A percentile compares a stretch with the other conserved stretches of the same genome.
phyloP scores from a whole-genome alignment of 2,329 filamentous ascomycete species.

The Furcasterigmium furcatum region DNA sequence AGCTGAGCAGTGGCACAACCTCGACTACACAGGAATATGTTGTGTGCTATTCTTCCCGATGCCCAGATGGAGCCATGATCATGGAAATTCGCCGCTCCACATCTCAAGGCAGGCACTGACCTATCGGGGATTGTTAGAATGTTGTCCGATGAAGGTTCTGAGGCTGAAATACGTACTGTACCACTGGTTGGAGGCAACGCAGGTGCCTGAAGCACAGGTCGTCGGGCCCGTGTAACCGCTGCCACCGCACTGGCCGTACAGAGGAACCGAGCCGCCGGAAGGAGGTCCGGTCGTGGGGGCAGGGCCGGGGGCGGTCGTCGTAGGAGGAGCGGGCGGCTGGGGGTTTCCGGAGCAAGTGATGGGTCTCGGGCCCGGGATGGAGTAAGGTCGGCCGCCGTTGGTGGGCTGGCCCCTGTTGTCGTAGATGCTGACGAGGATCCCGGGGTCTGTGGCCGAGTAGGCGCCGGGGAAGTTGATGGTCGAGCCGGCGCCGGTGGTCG shows the following conservation, averaged over 20 bases:
- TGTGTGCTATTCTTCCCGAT: too few species aligned
- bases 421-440: constrained; percentile 25
- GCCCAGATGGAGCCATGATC: too few species aligned
- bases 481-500: constrained; percentile 8
- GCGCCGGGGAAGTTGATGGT: constrained; percentile 21
- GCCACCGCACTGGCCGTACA: constrained; percentile 19
- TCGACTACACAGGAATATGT: too few species aligned
- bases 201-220: constrained; percentile 19
- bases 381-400: constrained; percentile 22
- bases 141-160: too few species aligned
- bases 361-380: constrained; percentile 26
- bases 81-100: too few species aligned
- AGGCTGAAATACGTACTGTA: constrained; percentile 23
- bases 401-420: constrained; percentile 20
- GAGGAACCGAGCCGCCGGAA: constrained; percentile 7
- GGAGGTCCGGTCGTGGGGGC: neutral
- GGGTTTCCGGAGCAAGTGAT: constrained; percentile 5
- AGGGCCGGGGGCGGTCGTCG: constrained; percentile 5
- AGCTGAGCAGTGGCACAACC: too few species aligned
- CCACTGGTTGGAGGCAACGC: constrained; percentile 19
- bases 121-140: too few species aligned
- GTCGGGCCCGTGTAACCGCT: constrained; percentile 19
- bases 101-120: too few species aligned
- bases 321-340: constrained; percentile 1
- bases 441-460: constrained; percentile 18